Evolutionary conservation across 73 alveolate genomes (phyloP).

Genomic region (Paramecium caudatum): DNA sequence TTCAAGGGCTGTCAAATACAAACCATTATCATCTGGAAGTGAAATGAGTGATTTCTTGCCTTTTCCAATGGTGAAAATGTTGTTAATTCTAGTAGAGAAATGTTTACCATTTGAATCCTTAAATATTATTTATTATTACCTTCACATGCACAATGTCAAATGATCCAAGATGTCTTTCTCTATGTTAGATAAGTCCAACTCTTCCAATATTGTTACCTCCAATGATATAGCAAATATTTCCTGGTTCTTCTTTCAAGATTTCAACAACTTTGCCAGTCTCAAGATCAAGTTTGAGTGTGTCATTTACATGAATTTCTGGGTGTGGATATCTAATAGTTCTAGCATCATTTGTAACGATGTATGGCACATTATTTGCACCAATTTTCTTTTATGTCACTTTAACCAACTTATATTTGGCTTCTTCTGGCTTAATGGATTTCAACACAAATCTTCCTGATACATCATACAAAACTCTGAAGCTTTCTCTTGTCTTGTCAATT

Average conservation of each 20-base stretch:
- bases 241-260: conserved; percentile 90
- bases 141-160: conserved; percentile 94
- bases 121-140: neutral
- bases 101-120: conserved; percentile 94
- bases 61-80: conserved; percentile 96
- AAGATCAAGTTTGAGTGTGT: conserved; percentile 89
- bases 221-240: conserved; percentile 87
- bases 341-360: conserved; percentile 97
- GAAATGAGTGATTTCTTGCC: conserved; percentile 95
- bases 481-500: conserved; percentile 91
- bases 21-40: conserved; percentile 90
- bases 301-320: conserved; percentile 96
- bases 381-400: conserved; percentile 93
- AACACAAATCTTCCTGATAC: conserved; percentile 97
- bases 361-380: conserved; percentile 98
- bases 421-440: conserved; percentile 70
- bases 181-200: conserved; percentile 93
- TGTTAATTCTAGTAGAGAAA: conserved; percentile 96
- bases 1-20: conserved; percentile 72
- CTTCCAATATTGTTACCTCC: conserved; percentile 97
- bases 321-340: conserved; percentile 98
- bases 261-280: conserved; percentile 87
- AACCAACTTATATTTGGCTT: conserved; percentile 94
- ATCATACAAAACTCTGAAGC: conserved; percentile 97
- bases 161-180: conserved; percentile 97